Percentiles rank a stretch among this genome's conserved stretches.
phyloP scores from a whole-genome alignment of 2,329 filamentous ascomycete genomes.

The Nemania bipapillata region DNA sequence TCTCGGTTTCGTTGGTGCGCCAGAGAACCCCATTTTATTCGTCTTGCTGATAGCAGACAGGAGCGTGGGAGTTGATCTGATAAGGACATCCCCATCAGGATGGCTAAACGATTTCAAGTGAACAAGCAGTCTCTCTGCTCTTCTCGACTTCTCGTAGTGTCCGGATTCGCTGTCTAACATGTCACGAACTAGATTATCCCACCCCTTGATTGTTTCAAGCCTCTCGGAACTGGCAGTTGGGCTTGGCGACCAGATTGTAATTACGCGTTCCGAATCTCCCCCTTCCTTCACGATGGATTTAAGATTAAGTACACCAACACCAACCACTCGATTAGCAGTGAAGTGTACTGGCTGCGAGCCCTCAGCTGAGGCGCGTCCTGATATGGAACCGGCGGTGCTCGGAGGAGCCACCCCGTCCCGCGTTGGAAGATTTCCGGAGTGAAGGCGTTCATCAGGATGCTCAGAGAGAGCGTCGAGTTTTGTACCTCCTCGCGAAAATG shows the following conservation, averaged over 20 bases:
- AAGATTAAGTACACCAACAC: slow-evolving; percentile 80
- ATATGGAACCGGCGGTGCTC: slow-evolving; percentile 66
- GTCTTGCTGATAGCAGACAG: slow-evolving; percentile 84
- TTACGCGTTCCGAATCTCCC: slow-evolving; percentile 77
- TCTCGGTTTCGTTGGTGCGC: slow-evolving; percentile 84
- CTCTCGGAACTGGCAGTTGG: slow-evolving; percentile 65
- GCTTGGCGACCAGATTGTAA: slow-evolving; percentile 79
- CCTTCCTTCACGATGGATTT: slow-evolving; percentile 77
- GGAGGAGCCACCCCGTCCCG: slow-evolving; percentile 61
- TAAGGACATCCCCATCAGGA: slow-evolving; percentile 79
- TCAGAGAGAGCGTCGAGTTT: slow-evolving; percentile 70
- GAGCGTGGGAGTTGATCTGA: slow-evolving; percentile 87
- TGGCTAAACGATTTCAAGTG: slow-evolving; percentile 81
- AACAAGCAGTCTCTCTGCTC: slow-evolving; percentile 80
- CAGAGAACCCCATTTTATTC: slow-evolving; percentile 91
- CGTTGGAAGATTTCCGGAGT: slow-evolving; percentile 54
- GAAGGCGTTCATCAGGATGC: slow-evolving; percentile 56
- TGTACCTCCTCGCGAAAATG: slow-evolving; percentile 64
- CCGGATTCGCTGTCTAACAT: slow-evolving; percentile 79
- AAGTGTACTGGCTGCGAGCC: slow-evolving; percentile 55
- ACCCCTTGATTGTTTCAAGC: slow-evolving; percentile 70
- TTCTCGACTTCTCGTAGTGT: slow-evolving; percentile 76
- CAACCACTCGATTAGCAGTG: slow-evolving; percentile 74
- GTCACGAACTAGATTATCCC: slow-evolving; percentile 77
- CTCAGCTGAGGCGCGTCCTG: slow-evolving; percentile 53